Conservation (phyloP, 169 alveolate species). For the Plasmodium coatneyi region DNA sequence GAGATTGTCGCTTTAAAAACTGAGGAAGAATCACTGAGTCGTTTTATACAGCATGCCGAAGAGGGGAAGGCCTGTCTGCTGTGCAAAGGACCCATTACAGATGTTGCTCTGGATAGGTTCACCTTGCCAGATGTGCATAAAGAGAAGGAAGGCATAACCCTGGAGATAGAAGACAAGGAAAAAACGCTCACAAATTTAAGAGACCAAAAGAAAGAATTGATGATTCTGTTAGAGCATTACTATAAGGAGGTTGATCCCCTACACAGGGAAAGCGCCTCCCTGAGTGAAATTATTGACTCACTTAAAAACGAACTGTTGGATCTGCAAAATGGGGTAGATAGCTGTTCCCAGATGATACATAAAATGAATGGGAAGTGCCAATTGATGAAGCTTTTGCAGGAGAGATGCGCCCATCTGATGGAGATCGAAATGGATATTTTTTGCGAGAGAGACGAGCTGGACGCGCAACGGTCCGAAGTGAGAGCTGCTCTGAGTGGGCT, state of each 20-base stretch:
- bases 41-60: not conserved
- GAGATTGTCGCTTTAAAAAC: not conserved
- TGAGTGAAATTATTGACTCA: not conserved
- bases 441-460: not conserved
- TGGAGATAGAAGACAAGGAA: slow-evolving; percentile 12
- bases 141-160: not conserved
- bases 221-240: not conserved
- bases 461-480: not conserved
- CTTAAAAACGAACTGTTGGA: not conserved
- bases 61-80: not conserved
- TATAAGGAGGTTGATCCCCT: slow-evolving; percentile 11
- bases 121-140: not conserved
- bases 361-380: slow-evolving; percentile 8
- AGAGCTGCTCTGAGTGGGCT: not conserved
- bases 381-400: not conserved
- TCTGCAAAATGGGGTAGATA: slow-evolving; percentile 17
- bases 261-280: not conserved
- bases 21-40: slow-evolving; percentile 4
- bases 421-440: slow-evolving; percentile 3
- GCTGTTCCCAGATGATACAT: not conserved
- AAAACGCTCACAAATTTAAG: not conserved
- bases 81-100: not conserved
- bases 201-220: slow-evolving; percentile 4
- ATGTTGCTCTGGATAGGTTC: not conserved
- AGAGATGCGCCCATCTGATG: not conserved